Base-by-base conservation (phyloP, 495 filamentous ascomycete species). In the Penicillium desertorum region DNA sequence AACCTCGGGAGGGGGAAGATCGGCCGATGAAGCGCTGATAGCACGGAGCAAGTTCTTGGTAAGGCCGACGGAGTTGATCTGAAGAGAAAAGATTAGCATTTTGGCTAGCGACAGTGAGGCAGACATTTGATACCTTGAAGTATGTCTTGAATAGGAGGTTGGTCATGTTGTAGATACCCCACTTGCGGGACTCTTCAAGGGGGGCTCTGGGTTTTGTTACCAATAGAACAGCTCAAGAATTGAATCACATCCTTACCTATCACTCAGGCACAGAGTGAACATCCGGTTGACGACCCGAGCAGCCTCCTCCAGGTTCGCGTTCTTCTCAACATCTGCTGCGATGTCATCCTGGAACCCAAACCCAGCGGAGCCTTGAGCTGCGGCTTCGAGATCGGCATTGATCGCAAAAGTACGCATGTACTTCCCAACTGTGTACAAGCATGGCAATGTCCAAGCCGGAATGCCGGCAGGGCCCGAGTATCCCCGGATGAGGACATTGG, bases 131-230 rank as follows among this genome's bases (percentile, higher is more conserved):
- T 71, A 81, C 83, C 76, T 90, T 95, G 82, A 98, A 98, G 68
- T 98, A 96, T 6, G 91, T 97, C 73, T 97, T 98, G 82, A 98
- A 98, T 9, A 96, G 76, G 1, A 98, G 82, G 63, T 96, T 97
- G 57, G 89, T 89, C 39, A 87, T 91, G 69, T 92, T 88, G 75
- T 98, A 98, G 42, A 93, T 85, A 0, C 90, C 95, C 95, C 95
- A 98, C 81, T 98, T 98, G 7, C 95, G 83, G 0, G 93, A 96
- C 44, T 94, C 88, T 66, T 93, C 88, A 23, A 96, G 75, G 7
- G 90, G 83, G 17, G 91, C 88, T 57, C 93, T 97, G 71, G 49
- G 17, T 65, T 43, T 25, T 42, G 51, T 76, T 37, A 73, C 68
- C 25, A 59, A 64, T n/a, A 9, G 34, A 49, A 27, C 23, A 37